Percentiles rank a stretch among this genome's conserved stretches.
Conservation (phyloP, 2,329 filamentous ascomycete genomes). For the Cercospora sesami region DNA sequence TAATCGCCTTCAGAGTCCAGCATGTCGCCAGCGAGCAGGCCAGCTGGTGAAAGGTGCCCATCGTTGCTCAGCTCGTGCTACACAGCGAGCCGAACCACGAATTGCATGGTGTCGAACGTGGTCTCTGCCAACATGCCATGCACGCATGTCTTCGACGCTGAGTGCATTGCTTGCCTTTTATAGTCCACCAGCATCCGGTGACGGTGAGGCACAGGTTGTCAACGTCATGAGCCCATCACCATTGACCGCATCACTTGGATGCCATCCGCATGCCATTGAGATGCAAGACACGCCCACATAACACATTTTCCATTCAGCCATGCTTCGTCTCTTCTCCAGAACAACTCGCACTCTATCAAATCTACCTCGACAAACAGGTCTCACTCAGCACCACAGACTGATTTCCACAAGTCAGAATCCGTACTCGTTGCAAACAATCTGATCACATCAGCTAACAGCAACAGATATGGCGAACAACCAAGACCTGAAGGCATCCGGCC, state of each 20-base stretch:
- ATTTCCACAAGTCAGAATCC: neutral
- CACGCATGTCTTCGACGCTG: neutral
- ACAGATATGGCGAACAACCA: conserved; percentile 41
- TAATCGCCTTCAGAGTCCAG: neutral
- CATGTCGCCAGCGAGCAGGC: neutral
- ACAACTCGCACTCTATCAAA: neutral
- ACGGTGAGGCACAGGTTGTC: neutral
- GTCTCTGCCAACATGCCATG: neutral
- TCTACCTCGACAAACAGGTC: neutral
- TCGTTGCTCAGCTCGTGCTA: neutral
- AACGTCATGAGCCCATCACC: conserved; percentile 2
- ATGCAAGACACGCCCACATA: neutral
- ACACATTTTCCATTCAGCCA: conserved; percentile 23
- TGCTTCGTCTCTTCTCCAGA: conserved; percentile 19
- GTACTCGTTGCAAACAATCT: neutral
- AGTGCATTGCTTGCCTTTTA: neutral
- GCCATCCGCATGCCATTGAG: neutral
- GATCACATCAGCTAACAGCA: neutral
- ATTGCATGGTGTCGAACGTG: neutral
- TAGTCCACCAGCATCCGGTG: neutral
- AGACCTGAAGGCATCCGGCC: conserved; percentile 44
- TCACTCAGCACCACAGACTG: neutral
- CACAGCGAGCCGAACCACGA: neutral
- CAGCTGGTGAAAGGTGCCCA: neutral
- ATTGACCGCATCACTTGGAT: conserved; percentile 1